These are phyloP conservation scores for Phylloporus scabripes DNA, from an alignment of 768 basidiomycete species.

Conservation along the genomic window DNA sequence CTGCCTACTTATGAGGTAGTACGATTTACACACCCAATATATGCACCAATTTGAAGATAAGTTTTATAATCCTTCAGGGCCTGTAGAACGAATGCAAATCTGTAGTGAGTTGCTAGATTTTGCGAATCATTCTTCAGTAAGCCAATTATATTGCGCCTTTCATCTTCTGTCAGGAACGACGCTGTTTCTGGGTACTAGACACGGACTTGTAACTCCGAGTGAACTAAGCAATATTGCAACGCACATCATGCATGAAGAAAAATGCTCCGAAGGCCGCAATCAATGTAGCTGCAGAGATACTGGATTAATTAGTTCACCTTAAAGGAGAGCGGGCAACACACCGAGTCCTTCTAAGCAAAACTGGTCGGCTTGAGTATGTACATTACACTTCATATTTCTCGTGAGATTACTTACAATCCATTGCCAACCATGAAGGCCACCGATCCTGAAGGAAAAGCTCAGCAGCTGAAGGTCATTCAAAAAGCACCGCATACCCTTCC, in stretches of 20 bases:
- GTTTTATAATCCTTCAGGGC: conserved; percentile 45
- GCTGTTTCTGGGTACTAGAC: conserved; percentile 54
- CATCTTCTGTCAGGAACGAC: conserved; percentile 43
- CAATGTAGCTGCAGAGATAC: conserved; percentile 15
- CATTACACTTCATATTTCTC: background rate
- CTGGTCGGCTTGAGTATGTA: conserved; percentile 15
- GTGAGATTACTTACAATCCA: conserved; percentile 30
- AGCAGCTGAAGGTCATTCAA: background rate
- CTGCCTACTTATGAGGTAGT: background rate
- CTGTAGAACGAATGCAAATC: conserved; percentile 43
- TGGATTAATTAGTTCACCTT: background rate
- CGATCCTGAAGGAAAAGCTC: conserved; percentile 11
- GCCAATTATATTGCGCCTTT: conserved; percentile 35
- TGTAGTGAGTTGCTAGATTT: conserved; percentile 41
- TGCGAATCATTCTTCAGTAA: conserved; percentile 43
- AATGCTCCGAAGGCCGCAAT: conserved; percentile 26
- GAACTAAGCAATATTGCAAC: conserved; percentile 4
- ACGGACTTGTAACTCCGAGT: background rate
- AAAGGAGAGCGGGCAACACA: conserved; percentile 1
- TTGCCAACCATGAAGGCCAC: conserved; percentile 33
- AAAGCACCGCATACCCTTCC: conserved; percentile 31
- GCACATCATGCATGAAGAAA: conserved; percentile 52
- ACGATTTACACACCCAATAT: conserved; percentile 33
- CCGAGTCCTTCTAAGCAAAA: conserved; percentile 30
- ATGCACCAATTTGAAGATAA: conserved; percentile 31